Base-by-base conservation (phyloP, 2,329 filamentous ascomycete genomes). In the Penicillium sp. region DNA sequence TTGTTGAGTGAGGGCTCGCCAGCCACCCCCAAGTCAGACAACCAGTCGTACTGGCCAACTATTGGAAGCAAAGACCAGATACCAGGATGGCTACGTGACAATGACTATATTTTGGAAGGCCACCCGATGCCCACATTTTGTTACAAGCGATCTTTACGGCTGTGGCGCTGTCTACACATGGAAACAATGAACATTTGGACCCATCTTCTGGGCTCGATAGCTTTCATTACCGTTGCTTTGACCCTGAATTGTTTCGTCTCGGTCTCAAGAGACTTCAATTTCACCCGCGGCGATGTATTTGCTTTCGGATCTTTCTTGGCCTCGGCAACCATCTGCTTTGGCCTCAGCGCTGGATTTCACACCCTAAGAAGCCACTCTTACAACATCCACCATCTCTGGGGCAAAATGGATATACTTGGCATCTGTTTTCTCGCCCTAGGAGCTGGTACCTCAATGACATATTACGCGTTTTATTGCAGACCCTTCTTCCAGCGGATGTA, bases 321-420 rank as follows among this genome's bases (percentile, higher is more conserved):
- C 26, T 54, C 52, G 3, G 49, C 45, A 31, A 40, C 41, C 21
- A 52, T 44, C 22, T 52, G 52, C 28, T 52, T 49, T 29, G 33
- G 31, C 15, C 35, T 52, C 3, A 54, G 52, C 19, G 31, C 52
- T 21, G 42, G 49, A n/a, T 65, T 65, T 19, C 59, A 65, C 22
- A 65, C 59, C 10, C 48, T 64, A 4, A 49, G 61, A 34, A 65
- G 61, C 43, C 62, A 64, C 39, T 66, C 61, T 2, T 64, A 63
- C 44, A 56, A 61, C 13, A 54, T 64, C 22, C 58, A 65, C 39
- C 57, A 63, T 43, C 53, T 60, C 40, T 63, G 61, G 60, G 61
- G 58, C 10, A 51, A 53, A 29, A 55, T 65, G 54, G 64, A 65
- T 43, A 61, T 65, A 13, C 50, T 64, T 19, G 58, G 64, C 1